Base-by-base conservation (phyloP, 768 basidiomycete genomes). In the Postia placenta region DNA sequence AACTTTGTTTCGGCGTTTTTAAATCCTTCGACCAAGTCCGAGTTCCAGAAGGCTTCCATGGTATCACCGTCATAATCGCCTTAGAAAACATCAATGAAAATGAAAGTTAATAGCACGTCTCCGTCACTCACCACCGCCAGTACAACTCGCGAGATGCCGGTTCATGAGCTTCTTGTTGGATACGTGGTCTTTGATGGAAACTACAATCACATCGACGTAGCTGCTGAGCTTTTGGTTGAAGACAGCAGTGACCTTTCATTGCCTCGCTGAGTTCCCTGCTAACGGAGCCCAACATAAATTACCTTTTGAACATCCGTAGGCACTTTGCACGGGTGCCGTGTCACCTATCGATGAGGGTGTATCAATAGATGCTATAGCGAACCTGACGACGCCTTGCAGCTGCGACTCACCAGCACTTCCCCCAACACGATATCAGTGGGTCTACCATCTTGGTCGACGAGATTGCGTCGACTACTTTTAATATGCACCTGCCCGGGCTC, bases 1-100 rank as follows among this genome's bases (percentile, higher is more conserved):
- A 69, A 78, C 9, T 64, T 58, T 2, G 71, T 60, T 25, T 74
- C 63, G 0, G 84, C 77, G 52, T 79, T 77, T 15, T 51, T 58
- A 61, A 88, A 88, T 1, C 56, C 45, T 3, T 63, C 40, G 12
- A 87, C 82, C 19, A 87, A 68, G 14, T 68, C 61, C 0, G 76
- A 75, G 22, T 82, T 70, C 75, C 79, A 85, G 24, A 82, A 79
- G 1, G 76, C 73, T 4, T 72, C 62, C 3, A 73, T 76, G n/a
- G 73, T 80, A 51, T 85, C 85, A 1, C 85, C 85, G 54, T 87
- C 85, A 52, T 85, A 85, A 52, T 87, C 85, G 19, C 84, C 83
- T 79, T 37, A 12, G 9, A 7, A 11, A 35, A 9, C 33, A 9
- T 35, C n/a, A 35, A 35, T 35, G n/a, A 35, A 35, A 35, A 9